Evolutionary conservation across 345 rosid species (phyloP), one percentile per base, ranked within the genome.

Genomic region (Cardamine occulta): DNA sequence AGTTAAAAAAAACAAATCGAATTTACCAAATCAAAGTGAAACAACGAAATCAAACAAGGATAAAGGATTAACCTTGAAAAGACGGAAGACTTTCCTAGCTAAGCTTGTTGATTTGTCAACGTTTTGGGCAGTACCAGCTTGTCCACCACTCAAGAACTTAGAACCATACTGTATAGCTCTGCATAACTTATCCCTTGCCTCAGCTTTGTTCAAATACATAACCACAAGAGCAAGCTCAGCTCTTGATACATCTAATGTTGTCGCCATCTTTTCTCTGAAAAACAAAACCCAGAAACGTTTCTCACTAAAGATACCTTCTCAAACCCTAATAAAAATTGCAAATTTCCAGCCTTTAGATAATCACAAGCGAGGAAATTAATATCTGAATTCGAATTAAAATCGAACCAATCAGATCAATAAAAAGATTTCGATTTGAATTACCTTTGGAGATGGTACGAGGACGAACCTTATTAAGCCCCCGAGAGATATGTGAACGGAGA

Each of bases 91-190:
- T 82, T 96, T 96, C 68, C 99, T 78, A 1, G 99, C 99, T 86
- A 96, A 85, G 85, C 91, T 93, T 64, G 99, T 96, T 6, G 89
- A 84, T 76, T 89, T 96, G 80, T 96, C 98, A 56, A 96, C 98
- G 76, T 80, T 89, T 83, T 96, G 99, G 26, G 99, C 97, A 0
- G 97, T 91, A 75, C 99, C 97, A 74, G 99, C 86, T 73, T 88
- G 66, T 68, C 98, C 99, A 56, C 83, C 60, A 57, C 99, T 96
- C 73, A 96, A 32, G 79, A 93, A 93, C 82, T 88, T 93, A 1
- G 97, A 96, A 74, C 99, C 99, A 77, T 96, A 96, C 59, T 96
- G 99, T 82, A 96, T 96, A 66, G 97, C 96, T 84, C 99, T 85
- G 82, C 99, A 96, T 67, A 96, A 82, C 95, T 96, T 96, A 85